A percentile compares a stretch with the other conserved stretches of the same genome.
phyloP scores from a whole-genome alignment of 495 filamentous ascomycete genomes.

The Aspergillus affinis region DNA sequence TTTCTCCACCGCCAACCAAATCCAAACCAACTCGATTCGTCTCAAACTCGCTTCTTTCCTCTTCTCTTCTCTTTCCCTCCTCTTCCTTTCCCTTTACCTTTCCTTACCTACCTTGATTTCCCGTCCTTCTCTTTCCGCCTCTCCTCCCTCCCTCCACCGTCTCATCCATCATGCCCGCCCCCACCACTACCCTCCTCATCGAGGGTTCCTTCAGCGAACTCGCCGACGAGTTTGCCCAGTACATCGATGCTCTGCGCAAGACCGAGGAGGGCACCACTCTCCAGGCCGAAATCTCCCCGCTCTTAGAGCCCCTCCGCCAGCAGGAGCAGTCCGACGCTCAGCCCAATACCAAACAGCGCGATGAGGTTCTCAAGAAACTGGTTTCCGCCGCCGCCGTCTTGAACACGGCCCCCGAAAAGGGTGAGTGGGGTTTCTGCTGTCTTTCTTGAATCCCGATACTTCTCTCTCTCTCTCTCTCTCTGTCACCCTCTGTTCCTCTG shows the following conservation, averaged over 20 bases:
- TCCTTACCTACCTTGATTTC: conserved; percentile 23
- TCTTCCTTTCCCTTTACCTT: conserved; percentile 18
- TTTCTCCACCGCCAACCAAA: conserved; percentile 47
- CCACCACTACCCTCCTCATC: conserved; percentile 71
- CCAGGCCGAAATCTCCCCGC: conserved; percentile 67
- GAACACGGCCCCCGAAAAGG: conserved; percentile 85
- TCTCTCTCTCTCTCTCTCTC: too few species aligned
- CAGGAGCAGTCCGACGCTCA: conserved; percentile 48
- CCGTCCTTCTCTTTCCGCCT: conserved; percentile 23
- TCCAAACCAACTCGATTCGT: conserved; percentile 14
- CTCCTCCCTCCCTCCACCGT: conserved; percentile 16
- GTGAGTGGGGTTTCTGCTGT: conserved; percentile 35
- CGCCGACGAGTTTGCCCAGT: conserved; percentile 82
- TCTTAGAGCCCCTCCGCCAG: conserved; percentile 61
- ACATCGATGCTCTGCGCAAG: conserved; percentile 67
- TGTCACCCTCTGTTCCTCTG: not conserved
- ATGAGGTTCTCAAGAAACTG: conserved; percentile 86
- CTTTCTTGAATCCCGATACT: not conserved
- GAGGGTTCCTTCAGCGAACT: conserved; percentile 89
- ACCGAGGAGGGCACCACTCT: conserved; percentile 52
- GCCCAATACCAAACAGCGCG: conserved; percentile 60
- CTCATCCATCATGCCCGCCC: conserved; percentile 48
- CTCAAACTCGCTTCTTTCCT: conserved; percentile 17
- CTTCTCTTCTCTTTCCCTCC: not conserved
- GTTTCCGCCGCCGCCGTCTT: conserved; percentile 69